Percentiles rank a stretch among this genome's conserved stretches.
phyloP scores from a whole-genome alignment of 1,284 basidiomycete genomes.

The Boletellus deceptivus region DNA sequence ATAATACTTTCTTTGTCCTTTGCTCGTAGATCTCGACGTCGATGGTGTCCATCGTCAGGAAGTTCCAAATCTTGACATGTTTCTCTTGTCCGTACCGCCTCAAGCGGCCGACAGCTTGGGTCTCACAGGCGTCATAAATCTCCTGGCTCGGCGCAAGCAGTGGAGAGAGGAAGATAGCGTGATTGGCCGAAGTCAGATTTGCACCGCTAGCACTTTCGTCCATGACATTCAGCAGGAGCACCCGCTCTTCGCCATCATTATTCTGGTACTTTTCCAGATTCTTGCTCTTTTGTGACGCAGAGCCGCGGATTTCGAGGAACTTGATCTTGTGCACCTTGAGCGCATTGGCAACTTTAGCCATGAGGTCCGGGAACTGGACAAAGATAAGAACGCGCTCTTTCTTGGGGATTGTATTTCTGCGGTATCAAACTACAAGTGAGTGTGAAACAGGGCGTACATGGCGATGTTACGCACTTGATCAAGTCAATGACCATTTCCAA shows the following conservation, averaged over 20 bases:
- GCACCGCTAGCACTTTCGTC: conserved; percentile 93
- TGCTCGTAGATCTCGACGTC: conserved; percentile 77
- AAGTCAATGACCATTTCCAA: conserved; percentile 81
- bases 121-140: conserved; percentile 84
- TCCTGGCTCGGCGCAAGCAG: conserved; percentile 76
- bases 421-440: conserved; percentile 8
- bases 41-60: conserved; percentile 81
- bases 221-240: conserved; percentile 87
- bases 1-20: conserved; percentile 36
- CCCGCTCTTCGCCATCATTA: conserved; percentile 66
- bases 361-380: conserved; percentile 91
- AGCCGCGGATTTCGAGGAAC: conserved; percentile 82
- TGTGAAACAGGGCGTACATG: background rate
- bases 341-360: conserved; percentile 86
- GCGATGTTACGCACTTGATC: conserved; percentile 60
- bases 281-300: conserved; percentile 74
- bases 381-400: conserved; percentile 87
- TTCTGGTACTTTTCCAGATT: conserved; percentile 84
- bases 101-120: conserved; percentile 87
- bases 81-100: conserved; percentile 84
- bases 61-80: conserved; percentile 78
- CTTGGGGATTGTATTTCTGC: conserved; percentile 65
- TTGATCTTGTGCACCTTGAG: conserved; percentile 69
- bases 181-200: conserved; percentile 91
- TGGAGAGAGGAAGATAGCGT: conserved; percentile 92